phyloP scores from a whole-genome alignment of 139 green algal species.

The Haematococcus sp. region DNA sequence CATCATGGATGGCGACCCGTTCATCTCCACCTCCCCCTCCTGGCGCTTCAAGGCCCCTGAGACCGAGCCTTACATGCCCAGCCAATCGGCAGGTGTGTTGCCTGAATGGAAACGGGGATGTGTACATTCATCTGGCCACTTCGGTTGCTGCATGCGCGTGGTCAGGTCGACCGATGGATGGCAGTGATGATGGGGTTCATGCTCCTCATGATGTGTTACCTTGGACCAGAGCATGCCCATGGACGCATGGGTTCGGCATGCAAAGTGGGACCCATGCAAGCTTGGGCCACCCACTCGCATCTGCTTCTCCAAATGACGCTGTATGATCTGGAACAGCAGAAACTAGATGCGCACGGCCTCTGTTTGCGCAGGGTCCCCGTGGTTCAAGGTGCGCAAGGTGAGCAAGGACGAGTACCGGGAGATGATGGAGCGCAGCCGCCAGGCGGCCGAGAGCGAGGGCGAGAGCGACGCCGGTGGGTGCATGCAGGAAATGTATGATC shows the following conservation, averaged over 20 bases:
- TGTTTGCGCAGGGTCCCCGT: constrained; percentile 36
- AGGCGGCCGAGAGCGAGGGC: background rate
- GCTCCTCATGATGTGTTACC: too few relatives aligned
- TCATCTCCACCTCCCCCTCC: constrained; percentile 29
- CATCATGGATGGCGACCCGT: constrained; percentile 60
- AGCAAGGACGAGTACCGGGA: constrained; percentile 56
- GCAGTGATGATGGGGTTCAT: background rate
- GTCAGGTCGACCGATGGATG: background rate
- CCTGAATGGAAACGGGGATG: too few relatives aligned
- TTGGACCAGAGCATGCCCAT: background rate
- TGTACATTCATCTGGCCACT: background rate
- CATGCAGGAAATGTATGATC: too few relatives aligned
- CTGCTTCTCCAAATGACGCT: too few relatives aligned
- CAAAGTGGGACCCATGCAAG: too few relatives aligned
- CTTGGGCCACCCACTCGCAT: too few relatives aligned
- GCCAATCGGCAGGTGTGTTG: constrained; percentile 37
- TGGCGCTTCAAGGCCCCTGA: constrained; percentile 43
- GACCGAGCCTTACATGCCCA: constrained; percentile 55
- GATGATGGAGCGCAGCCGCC: constrained; percentile 33
- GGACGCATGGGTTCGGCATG: too few relatives aligned
- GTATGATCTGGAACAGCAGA: too few relatives aligned
- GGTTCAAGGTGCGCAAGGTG: constrained; percentile 50
- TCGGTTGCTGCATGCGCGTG: background rate
- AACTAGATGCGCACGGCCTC: too few relatives aligned
- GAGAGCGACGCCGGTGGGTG: too few relatives aligned